Base-by-base conservation (phyloP, 2,329 filamentous ascomycete genomes). In the Phialophora macrospora region DNA sequence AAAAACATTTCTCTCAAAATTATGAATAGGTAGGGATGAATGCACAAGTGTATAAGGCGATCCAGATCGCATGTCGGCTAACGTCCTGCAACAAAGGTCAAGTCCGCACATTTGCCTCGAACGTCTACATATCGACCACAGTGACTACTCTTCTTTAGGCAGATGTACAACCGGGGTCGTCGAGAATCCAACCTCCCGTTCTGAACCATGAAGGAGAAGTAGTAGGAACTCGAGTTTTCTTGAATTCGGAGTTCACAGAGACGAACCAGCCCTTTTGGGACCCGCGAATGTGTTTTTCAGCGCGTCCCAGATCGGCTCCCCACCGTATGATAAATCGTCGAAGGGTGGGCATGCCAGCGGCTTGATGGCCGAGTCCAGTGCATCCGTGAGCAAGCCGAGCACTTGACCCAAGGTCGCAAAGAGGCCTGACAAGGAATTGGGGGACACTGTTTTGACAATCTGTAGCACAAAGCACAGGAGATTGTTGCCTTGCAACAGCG, bases 401-500 rank as follows among this genome's bases (percentile, higher is more conserved):
- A 75, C 74, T 8, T 63, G 68, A 2, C 74, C 71, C 17, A 77
- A 55, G 0, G 75, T 75, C 56, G 70, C 64, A 58, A 74, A 76
- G 9, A 78, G 22, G 1, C 71, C 72, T 12, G 71, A 67, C 22
- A 79, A 68, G 0, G 74, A 68, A 60, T 76, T 73, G 8, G 77
- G 77, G 30, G 75, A 74, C 30, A 73, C 71, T 5, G 73, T 72
- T 55, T 77, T 75, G 41, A 77, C 62, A 9, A 76, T 68, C 62
- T 79, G 74, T 26, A 76, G 74, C 4, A 75, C 72, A 46, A 80
- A 78, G 67, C 79, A 81, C 9, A 77, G 62, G 1, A 80, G 71
- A 52, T 80, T 80, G 64, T 78, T 78, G n/a, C 73, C 75, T 60
- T 81, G 73, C 7, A 80, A 52, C 2, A 80, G 68, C 34, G 75